Evolutionary conservation across 495 filamentous ascomycete genomes (phyloP).

Genomic region (Penicillium silybi): DNA sequence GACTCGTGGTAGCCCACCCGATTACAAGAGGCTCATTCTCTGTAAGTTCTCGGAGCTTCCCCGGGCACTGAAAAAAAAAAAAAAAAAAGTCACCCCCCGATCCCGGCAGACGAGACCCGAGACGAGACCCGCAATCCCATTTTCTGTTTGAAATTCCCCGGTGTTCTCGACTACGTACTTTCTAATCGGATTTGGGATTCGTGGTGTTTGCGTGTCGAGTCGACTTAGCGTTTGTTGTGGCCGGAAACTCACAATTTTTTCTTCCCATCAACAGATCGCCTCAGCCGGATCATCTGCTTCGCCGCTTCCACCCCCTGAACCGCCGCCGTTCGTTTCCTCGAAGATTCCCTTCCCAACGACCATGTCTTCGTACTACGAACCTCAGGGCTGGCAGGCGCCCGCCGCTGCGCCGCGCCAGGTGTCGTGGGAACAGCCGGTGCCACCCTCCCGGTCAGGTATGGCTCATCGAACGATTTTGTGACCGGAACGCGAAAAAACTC

Average conservation of each 20-base stretch:
- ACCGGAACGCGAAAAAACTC: slow-evolving; percentile 22
- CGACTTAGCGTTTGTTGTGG: slow-evolving; percentile 5
- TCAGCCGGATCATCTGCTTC: slow-evolving; percentile 30
- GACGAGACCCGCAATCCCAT: slow-evolving; percentile 1
- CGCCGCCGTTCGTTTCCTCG: slow-evolving; percentile 13
- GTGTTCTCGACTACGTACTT: neutral
- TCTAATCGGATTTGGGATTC: neutral
- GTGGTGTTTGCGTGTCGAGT: neutral
- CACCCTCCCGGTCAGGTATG: slow-evolving; percentile 83
- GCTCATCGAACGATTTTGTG: neutral
- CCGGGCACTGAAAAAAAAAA: slow-evolving; percentile 6
- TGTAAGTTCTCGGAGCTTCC: slow-evolving; percentile 20
- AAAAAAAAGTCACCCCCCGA: slow-evolving; percentile 12
- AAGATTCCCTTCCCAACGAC: slow-evolving; percentile 21
- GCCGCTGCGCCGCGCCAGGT: slow-evolving; percentile 50
- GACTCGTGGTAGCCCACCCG: slow-evolving; percentile 33
- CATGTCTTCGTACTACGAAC: slow-evolving; percentile 88
- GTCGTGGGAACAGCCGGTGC: slow-evolving; percentile 80
- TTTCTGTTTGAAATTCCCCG: slow-evolving; percentile 1
- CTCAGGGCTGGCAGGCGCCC: slow-evolving; percentile 71
- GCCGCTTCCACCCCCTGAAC: slow-evolving; percentile 26
- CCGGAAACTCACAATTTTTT: slow-evolving; percentile 14
- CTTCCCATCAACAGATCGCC: slow-evolving; percentile 21
- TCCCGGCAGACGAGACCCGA: slow-evolving; percentile 7
- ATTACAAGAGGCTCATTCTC: slow-evolving; percentile 19